phyloP scores from a whole-genome alignment of 441 rosid genomes.

The Gossypium armourianum region DNA sequence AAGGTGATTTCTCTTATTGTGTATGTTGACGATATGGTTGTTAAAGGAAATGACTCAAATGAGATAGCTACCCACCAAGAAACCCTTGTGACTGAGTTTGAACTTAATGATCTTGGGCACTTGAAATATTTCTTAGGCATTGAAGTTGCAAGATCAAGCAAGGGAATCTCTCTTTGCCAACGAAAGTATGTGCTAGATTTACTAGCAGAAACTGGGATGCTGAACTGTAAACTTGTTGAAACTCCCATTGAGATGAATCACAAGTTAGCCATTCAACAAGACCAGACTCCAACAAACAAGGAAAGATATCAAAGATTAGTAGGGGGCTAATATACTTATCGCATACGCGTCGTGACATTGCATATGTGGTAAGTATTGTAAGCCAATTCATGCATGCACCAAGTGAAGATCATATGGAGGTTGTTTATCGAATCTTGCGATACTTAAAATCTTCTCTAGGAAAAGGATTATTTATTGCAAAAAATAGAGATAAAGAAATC shows the following conservation, averaged over 20 bases:
- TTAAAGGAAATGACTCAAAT: not conserved
- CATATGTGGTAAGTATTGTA: too few relatives aligned
- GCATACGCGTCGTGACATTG: not conserved
- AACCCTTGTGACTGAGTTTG: not conserved
- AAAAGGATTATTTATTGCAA: not conserved
- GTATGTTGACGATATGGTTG: not conserved
- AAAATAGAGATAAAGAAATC: not conserved
- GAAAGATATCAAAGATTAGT: not conserved
- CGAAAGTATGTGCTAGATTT: not conserved
- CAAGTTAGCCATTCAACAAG: not conserved
- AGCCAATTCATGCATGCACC: too few relatives aligned
- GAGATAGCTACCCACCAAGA: not conserved
- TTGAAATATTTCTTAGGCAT: not conserved
- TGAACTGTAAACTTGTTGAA: not conserved
- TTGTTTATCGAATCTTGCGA: not conserved
- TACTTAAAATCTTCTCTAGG: not conserved
- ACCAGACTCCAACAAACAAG: not conserved
- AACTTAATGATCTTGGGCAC: not conserved
- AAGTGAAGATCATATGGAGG: not conserved
- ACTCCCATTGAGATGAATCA: not conserved
- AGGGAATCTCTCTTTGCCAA: not conserved
- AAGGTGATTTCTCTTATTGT: not conserved
- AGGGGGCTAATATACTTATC: not conserved
- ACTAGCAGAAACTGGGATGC: not conserved
- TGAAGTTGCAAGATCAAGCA: not conserved